Conservation (phyloP, 208 protist species). For the Strigomonas galati region DNA sequence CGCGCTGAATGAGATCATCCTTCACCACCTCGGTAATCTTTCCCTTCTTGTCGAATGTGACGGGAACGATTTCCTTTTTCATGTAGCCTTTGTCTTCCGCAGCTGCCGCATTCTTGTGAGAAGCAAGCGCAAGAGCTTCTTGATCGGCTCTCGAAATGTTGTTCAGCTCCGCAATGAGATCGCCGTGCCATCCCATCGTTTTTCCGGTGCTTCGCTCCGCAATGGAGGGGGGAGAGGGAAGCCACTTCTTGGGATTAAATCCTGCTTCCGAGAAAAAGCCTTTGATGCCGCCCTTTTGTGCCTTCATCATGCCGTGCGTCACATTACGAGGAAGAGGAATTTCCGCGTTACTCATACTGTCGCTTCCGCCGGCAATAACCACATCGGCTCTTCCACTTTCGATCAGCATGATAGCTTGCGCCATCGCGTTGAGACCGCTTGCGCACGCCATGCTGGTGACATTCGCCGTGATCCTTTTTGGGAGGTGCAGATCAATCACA, state of each 20-base stretch:
- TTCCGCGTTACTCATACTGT: slow-evolving; percentile 78
- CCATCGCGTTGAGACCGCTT: slow-evolving; percentile 73
- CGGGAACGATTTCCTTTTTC: slow-evolving; percentile 67
- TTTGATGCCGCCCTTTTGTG: slow-evolving; percentile 45
- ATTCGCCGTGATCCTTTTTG: slow-evolving; percentile 59
- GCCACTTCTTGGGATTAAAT: slow-evolving; percentile 57
- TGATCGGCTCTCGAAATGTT: slow-evolving; percentile 61
- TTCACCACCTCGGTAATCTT: slow-evolving; percentile 30
- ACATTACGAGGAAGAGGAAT: slow-evolving; percentile 50
- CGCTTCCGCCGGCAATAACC: slow-evolving; percentile 84
- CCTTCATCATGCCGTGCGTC: slow-evolving; percentile 52
- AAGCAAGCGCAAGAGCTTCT: slow-evolving; percentile 60
- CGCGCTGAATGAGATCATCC: slow-evolving; percentile 72
- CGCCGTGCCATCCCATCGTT: slow-evolving; percentile 88
- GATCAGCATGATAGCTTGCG: slow-evolving; percentile 72
- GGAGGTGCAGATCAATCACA: slow-evolving; percentile 80
- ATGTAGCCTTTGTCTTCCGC: slow-evolving; percentile 73
- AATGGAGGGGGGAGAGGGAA: slow-evolving; percentile 47
- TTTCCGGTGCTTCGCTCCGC: slow-evolving; percentile 83
- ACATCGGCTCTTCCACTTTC: slow-evolving; percentile 71
- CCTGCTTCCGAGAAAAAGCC: slow-evolving; percentile 65
- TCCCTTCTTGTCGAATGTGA: slow-evolving; percentile 35
- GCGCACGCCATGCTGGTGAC: slow-evolving; percentile 82
- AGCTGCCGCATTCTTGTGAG: slow-evolving; percentile 60
- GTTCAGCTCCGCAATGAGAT: slow-evolving; percentile 82